Evolutionary conservation across 768 basidiomycete species (phyloP).

Genomic region (Mycena rebaudengoi): DNA sequence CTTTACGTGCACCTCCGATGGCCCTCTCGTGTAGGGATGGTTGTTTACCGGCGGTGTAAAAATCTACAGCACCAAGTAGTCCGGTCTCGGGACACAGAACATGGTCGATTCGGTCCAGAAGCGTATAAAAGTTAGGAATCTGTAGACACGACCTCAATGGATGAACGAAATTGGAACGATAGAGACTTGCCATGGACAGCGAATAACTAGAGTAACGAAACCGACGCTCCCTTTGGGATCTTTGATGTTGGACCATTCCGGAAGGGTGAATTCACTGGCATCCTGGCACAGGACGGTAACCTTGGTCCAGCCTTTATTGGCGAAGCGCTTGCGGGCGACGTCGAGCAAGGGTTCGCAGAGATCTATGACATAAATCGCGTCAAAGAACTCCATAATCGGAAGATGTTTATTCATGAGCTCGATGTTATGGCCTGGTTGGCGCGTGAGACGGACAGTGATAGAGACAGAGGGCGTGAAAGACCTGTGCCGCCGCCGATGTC

Average conservation of each 20-base stretch:
- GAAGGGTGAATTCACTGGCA: conserved; percentile 71
- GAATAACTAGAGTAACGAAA: conserved; percentile 66
- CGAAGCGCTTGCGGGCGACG: conserved; percentile 74
- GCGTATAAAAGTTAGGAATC: conserved; percentile 70
- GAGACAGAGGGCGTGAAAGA: conserved; percentile 23
- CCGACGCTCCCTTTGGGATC: conserved; percentile 65
- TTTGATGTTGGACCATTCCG: conserved; percentile 58
- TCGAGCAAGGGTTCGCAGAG: conserved; percentile 76
- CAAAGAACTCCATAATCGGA: conserved; percentile 58
- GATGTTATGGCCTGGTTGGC: conserved; percentile 63
- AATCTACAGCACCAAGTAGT: conserved; percentile 57
- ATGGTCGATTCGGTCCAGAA: conserved; percentile 74
- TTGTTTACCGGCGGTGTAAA: conserved; percentile 69
- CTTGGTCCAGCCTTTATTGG: conserved; percentile 74
- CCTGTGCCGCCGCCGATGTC: conserved; percentile 83
- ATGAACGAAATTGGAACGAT: neutral
- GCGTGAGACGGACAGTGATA: conserved; percentile 27
- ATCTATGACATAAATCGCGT: conserved; percentile 73
- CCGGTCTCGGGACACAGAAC: conserved; percentile 65
- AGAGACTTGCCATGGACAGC: conserved; percentile 56
- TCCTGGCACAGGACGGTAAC: conserved; percentile 78
- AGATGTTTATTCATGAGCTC: conserved; percentile 71
- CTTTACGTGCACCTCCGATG: conserved; percentile 68
- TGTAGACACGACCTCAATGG: conserved; percentile 30
- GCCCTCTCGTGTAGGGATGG: conserved; percentile 65